Base-by-base conservation (phyloP, 2,329 filamentous ascomycete genomes). In the Cryphonectria japonica region DNA sequence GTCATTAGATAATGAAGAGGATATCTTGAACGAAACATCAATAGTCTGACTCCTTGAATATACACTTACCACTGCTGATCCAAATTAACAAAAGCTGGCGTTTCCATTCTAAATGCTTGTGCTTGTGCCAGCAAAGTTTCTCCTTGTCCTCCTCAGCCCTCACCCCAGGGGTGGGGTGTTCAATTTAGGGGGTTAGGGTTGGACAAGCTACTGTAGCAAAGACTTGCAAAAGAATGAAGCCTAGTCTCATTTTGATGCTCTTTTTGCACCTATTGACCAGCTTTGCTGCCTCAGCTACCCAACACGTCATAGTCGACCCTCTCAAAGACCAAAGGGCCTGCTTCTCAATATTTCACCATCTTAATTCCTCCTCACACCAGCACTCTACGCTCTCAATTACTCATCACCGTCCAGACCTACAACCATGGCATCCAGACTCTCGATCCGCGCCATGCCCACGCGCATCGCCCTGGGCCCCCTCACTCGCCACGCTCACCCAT, bases 351-450 rank as follows among this genome's bases (percentile, higher is more conserved):
- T 8, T 5, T 14, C 19, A 5, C 19, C 59, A 61, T 61, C 8
- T 34, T 13, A 7, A 32, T 32, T 6, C 54, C 54, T 19, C 54
- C 54, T 19, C 16, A 19, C 11, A 59, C 26, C 54, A 32, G 26
- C 29, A 59, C 7, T 19, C 26, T 19, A n/a, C 14, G 5, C 54
- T n/a, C 54, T 32, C 2, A 34, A 34, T 1, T 29, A 59, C 54
- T 34, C 54, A 34, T 29, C 54, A 59, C 1, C 14, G 34, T 9
- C n/a, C 46, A 50, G 7, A 59, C 29, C 54, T 19, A 29, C 26
- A 59, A 59, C 29, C 29, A 64, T 64, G 61, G 61, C 61, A 43
- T 19, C n/a, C n/a, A 64, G 61, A 32, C 39, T 64, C 61, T 11
- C 61, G 4, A 6, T 64, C 37, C 9, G 61, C 39, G 39, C 61